These are phyloP conservation scores for Ophiostoma angusticollis DNA, from an alignment of 2,329 filamentous ascomycete species.

Conservation along the genomic window DNA sequence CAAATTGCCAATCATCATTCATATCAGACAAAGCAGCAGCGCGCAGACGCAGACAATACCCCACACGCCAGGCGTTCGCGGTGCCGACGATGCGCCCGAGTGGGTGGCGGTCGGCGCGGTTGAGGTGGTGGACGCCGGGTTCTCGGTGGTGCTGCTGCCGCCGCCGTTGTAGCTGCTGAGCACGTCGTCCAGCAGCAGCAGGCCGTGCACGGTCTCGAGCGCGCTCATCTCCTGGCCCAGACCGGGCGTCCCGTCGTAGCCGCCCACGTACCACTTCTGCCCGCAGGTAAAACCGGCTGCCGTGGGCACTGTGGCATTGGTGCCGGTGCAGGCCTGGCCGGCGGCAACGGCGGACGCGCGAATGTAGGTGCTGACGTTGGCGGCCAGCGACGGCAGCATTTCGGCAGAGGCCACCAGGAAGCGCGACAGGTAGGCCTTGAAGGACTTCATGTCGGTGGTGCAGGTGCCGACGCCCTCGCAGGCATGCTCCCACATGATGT, in stretches of 20 bases:
- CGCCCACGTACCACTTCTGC: constrained; percentile 48
- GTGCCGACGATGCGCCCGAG: too few relatives aligned
- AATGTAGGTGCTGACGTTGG: constrained; percentile 35
- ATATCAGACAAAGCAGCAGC: too few relatives aligned
- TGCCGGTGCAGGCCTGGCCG: constrained; percentile 43
- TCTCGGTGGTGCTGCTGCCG: constrained; percentile 5
- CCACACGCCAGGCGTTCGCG: too few relatives aligned
- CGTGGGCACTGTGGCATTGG: constrained; percentile 13
- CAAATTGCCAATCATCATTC: constrained; percentile 5
- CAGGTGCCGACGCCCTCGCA: constrained; percentile 48
- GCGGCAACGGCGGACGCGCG: constrained; percentile 41
- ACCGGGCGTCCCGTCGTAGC: constrained; percentile 40
- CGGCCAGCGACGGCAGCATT: constrained; percentile 41
- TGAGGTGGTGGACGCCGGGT: constrained; percentile 9
- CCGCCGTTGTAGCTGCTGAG: background rate
- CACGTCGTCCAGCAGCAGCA: constrained; percentile 25
- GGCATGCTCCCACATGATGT: constrained; percentile 53
- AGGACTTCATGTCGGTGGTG: constrained; percentile 51
- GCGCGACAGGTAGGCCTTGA: constrained; percentile 55
- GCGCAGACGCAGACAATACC: too few relatives aligned
- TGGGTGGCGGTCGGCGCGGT: constrained; percentile 8
- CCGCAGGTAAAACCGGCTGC: constrained; percentile 40
- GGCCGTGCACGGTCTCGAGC: constrained; percentile 48
- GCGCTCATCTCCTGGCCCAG: constrained; percentile 54
- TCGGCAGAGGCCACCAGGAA: constrained; percentile 48